Conservation (phyloP, 345 rosid genomes). For the Syzygium aqueum region DNA sequence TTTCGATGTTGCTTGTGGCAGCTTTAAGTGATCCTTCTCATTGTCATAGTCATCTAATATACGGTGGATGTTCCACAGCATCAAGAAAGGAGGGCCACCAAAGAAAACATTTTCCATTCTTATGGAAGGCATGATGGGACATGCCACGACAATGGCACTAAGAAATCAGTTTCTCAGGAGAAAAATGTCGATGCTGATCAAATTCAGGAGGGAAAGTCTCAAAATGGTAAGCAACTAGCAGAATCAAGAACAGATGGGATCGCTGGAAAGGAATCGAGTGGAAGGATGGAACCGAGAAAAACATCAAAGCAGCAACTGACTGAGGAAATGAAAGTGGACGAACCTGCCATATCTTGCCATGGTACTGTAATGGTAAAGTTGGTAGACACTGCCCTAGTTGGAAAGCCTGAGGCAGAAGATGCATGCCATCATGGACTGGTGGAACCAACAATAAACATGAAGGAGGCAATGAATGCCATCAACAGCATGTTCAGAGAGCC, state of each 20-base stretch:
- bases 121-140: background rate
- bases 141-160: background rate
- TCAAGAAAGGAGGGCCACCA: slow-evolving; percentile 25
- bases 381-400: slow-evolving; percentile 64
- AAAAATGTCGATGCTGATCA: background rate
- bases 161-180: background rate
- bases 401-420: slow-evolving; percentile 67
- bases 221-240: slow-evolving; percentile 3
- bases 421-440: slow-evolving; percentile 83
- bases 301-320: background rate
- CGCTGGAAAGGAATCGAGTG: background rate
- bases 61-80: slow-evolving; percentile 15
- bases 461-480: slow-evolving; percentile 82
- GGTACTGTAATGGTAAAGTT: slow-evolving; percentile 48
- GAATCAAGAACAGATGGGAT: background rate
- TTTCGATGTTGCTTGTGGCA: background rate
- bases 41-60: slow-evolving; percentile 4
- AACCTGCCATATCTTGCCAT: slow-evolving; percentile 9
- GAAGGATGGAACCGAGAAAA: background rate
- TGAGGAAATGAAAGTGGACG: background rate
- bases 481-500: slow-evolving; percentile 86
- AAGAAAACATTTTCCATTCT: slow-evolving; percentile 9
- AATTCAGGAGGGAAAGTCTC: slow-evolving; percentile 4
- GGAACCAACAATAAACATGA: slow-evolving; percentile 80
- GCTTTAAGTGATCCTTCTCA: background rate